Evolutionary conservation across 768 basidiomycete genomes (phyloP), one percentile per base, ranked within the genome.

Genomic region (Termitomyces sp.): DNA sequence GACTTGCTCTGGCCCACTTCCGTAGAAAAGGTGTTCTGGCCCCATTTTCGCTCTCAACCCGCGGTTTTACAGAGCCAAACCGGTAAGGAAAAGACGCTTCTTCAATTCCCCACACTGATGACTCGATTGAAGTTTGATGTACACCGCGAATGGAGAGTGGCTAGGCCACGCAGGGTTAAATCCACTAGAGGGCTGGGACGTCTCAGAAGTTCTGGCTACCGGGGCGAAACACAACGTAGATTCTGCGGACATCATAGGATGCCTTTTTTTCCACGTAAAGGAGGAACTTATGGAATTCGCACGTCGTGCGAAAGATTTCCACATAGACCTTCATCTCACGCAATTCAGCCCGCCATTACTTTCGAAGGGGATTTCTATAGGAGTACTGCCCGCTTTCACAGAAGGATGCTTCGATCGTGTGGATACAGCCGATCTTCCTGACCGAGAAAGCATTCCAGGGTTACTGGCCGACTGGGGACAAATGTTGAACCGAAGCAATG

Each of bases 121-220:
- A 24, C 48, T 52, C 16, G 30, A 22, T 12, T 24, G 34, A 48
- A 77, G 78, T n/a, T 72, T 79, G 36, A 73, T 81, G 49, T 84
- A 82, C 62, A 72, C 74, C 4, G 62, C 76, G 7, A 58, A 72
- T 51, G 80, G 83, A 13, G 65, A 71, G 53, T 84, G 81, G 81
- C 62, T 81, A 24, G 71, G 73, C 15, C 70, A 70, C 51, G 64
- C 67, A 16, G 74, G 76, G 37, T 69, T 66, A 34, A 79, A 76
- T 45, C 81, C 83, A 0, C 71, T 84, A 0, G 72, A 71, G 37
- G 78, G 78, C 20, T 85, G 81, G 81, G 75, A 81, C 62, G 52
- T 78, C n/a, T 67, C 76, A 27, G 62, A 71, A n/a, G 73, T 82
- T 20, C 67, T 75, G 36, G 58, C 65, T 16, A 69, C 74, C 0